Evolutionary conservation across 2,329 filamentous ascomycete species (phyloP), one percentile per base, ranked within the genome.

Genomic region (Fusarium miscanthi): DNA sequence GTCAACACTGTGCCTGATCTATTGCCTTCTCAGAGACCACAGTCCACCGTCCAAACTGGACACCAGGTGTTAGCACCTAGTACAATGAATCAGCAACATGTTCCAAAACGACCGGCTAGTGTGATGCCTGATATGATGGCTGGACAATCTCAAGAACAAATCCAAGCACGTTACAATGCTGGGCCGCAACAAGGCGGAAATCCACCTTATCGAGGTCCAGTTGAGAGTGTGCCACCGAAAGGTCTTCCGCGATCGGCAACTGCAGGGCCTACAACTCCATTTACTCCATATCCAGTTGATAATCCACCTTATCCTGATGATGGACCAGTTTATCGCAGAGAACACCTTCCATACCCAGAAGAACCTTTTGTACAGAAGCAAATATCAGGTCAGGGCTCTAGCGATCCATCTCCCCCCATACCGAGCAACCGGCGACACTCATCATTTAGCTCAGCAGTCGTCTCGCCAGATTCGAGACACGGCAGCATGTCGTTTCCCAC

Each of bases 401-500:
- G 13, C n/a, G 54, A 48, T n/a, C 46, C 67, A 12, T 52, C 42
- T 42, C 48, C 49, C 33, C 66, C 66, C 5, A 25, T 25, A 4
- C 17, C 23, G 12, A 56, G 67, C 16, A 68, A 67, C 12, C 70
- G 77, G 52, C 71, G 77, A 6, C 77, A 80, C 49, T 77, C 77
- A n/a, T 78, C 76, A 8, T 75, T 75, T 30, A 68, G 72, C 6
- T 66, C 75, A 16, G 63, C 59, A 10, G 73, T 77, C 7, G 69
- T 80, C 21, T 81, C 79, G 2, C 59, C 78, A 6, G 75, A 74
- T 12, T 79, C 79, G 4, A 69, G 77, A 1, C 70, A 75, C 3
- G 74, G 76, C 9, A 78, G 77, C 27, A 70, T 77, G 30, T 78
- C 79, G 5, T 76, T 63, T 41, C 60, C 74, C 13, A 16, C 75